Evolutionary conservation across 2,329 filamentous ascomycete species (phyloP), one percentile per base, ranked within the genome.

Genomic region (Drechslera avenae): DNA sequence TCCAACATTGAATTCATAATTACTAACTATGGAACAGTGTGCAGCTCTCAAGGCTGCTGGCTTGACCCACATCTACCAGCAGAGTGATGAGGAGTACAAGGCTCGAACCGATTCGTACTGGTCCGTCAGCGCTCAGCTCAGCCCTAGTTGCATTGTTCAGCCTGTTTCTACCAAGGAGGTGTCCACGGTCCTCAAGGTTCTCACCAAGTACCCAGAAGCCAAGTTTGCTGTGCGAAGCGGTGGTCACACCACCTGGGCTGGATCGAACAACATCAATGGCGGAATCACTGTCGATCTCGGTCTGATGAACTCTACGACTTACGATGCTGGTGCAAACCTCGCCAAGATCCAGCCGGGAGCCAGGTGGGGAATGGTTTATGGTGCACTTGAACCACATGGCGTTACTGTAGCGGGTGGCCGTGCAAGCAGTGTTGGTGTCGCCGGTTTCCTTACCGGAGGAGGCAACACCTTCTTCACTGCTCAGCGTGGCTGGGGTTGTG

Each of bases 331-430:
- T 8, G 56, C 42, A 3, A 55, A 34, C 2, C 42, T 63, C 16
- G 69, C 66, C 8, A 57, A 52, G 3, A 59, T 73, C 7, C 41
- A 53, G 7, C 63, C 67, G 4, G 69, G 69, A 3, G 50, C 48
- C 5, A 66, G 66, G 16, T 76, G 74, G 73, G 47, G 40, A 16
- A 52, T 71, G 12, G 74, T 75, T 2, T 76, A 76, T 41, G 47
- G 35, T 2, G 46, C 46, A 8, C 51, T 68, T 13, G 58, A 62
- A 6, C 54, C 58, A 7, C 5, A 53, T 0, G 52, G 52, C 3
- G 44, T 58, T 4, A 60, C 55, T 1, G 64, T 67, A 2, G 47
- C 57, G n/a, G 65, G 67, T 36, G 65, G 64, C 10, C 54, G 66
- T 31, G 62, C 54, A 14, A 60, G 60, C 19, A 55, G 26, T 30